Conservation (phyloP, 2,329 filamentous ascomycete species). For the Exophiala sp. region DNA sequence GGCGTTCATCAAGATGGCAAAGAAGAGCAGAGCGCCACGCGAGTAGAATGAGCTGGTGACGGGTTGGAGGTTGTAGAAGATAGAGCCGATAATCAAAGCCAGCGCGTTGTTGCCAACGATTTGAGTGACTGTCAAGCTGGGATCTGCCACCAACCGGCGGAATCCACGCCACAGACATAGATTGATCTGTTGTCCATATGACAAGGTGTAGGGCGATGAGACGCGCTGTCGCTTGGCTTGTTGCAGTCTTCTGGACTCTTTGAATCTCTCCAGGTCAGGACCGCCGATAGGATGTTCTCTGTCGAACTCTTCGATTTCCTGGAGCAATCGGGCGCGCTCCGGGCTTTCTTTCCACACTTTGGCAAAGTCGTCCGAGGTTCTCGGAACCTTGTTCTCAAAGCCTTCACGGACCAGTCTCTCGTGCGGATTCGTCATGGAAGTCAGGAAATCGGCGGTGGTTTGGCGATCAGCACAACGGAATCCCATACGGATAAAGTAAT, state of each 20-base stretch:
- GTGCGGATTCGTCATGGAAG: constrained; percentile 59
- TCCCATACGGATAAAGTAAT: constrained; percentile 64
- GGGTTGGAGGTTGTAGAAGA: constrained; percentile 59
- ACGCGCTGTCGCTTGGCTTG: constrained; percentile 43
- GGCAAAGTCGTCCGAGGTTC: constrained; percentile 65
- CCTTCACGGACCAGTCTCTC: constrained; percentile 55
- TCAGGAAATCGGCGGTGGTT: constrained; percentile 66
- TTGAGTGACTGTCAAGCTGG: constrained; percentile 58
- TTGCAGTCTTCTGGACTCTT: constrained; percentile 39
- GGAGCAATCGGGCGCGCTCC: constrained; percentile 39
- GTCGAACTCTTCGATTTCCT: constrained; percentile 43
- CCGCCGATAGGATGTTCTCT: constrained; percentile 40
- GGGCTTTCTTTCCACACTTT: constrained; percentile 50
- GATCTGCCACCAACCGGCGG: constrained; percentile 61
- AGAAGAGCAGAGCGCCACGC: constrained; percentile 60
- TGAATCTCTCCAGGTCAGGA: constrained; percentile 37
- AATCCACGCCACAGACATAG: constrained; percentile 56
- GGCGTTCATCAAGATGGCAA: constrained; percentile 57
- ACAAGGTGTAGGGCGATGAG: constrained; percentile 52
- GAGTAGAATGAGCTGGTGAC: constrained; percentile 57
- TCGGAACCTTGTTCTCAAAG: constrained; percentile 58
- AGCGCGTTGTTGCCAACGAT: constrained; percentile 53
- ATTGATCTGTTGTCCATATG: constrained; percentile 51
- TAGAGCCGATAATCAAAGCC: constrained; percentile 58
- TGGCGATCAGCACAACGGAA: constrained; percentile 64